phyloP scores from a whole-genome alignment of 331 rosid genomes.

The Acacia pycnantha region DNA sequence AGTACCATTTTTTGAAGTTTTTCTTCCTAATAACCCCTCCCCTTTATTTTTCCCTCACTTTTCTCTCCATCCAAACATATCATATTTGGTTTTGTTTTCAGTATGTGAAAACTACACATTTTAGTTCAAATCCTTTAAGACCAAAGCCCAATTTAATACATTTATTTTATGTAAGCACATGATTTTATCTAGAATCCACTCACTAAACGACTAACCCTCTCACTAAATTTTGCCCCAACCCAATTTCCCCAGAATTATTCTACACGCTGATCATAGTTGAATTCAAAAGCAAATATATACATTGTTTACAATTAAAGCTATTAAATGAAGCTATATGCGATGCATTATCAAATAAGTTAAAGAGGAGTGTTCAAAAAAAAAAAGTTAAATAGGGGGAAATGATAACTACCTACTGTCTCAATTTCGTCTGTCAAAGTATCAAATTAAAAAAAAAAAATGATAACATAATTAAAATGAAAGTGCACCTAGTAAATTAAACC shows the following conservation, averaged over 20 bases:
- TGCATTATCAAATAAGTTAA: not conserved
- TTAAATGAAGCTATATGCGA: not conserved
- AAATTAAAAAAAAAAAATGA: not conserved
- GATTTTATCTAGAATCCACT: not conserved
- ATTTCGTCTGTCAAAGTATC: not conserved
- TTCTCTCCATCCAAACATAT: no score
- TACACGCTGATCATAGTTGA: not conserved
- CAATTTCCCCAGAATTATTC: not conserved
- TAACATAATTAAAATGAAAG: not conserved
- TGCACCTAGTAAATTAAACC: not conserved
- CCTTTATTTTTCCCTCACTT: no score
- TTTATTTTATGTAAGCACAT: no score
- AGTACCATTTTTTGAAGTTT: no score
- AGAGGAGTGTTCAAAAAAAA: no score
- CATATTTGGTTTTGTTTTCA: not conserved
- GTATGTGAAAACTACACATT: no score
- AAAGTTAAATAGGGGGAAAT: not conserved
- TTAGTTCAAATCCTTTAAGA: not conserved
- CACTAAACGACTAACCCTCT: not conserved
- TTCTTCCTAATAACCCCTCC: no score
- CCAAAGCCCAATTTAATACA: not conserved
- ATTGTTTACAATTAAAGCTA: not conserved
- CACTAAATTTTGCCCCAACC: no score
- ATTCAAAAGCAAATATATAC: not conserved
- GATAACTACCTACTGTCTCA: not conserved